Percentiles rank a stretch among this genome's conserved stretches.
Conservation (phyloP, 2,329 filamentous ascomycete species). For the Ceratocystis lukuohia region DNA sequence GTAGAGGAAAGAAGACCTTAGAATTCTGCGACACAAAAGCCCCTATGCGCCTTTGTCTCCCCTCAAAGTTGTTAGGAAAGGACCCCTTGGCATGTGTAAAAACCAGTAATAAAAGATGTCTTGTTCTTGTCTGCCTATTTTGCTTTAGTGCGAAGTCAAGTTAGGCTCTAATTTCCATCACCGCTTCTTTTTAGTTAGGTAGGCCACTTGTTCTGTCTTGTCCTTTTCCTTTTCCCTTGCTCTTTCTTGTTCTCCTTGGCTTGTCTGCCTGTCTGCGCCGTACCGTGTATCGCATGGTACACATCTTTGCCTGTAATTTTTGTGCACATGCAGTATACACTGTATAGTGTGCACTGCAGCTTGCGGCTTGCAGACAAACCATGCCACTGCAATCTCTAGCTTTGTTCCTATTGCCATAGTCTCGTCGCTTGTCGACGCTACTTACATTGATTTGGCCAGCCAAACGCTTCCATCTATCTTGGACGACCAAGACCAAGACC, state of each 20-base stretch:
- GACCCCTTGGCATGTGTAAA: no score
- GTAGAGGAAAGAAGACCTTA: no score
- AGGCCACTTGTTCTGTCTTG: no score
- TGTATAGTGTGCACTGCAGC: neutral
- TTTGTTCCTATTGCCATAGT: neutral
- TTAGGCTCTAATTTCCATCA: conserved; percentile 5
- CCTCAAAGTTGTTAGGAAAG: no score
- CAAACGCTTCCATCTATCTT: no score
- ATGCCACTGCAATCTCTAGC: neutral
- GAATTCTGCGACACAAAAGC: no score
- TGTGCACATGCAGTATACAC: neutral
- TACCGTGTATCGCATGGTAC: neutral
- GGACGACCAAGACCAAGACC: no score
- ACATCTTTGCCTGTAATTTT: neutral
- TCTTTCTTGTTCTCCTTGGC: no score
- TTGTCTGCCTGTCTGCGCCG: neutral
- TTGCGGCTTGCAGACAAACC: neutral
- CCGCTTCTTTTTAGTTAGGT: neutral
- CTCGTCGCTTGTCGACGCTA: neutral
- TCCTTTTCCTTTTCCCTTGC: no score
- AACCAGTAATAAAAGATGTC: no score
- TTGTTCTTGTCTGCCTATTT: neutral
- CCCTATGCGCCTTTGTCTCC: no score
- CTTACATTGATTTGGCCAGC: no score
- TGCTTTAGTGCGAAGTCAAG: neutral